Evolutionary conservation across 208 protist genomes (phyloP).

Genomic region (Herpetomonas samuelpessoai): DNA sequence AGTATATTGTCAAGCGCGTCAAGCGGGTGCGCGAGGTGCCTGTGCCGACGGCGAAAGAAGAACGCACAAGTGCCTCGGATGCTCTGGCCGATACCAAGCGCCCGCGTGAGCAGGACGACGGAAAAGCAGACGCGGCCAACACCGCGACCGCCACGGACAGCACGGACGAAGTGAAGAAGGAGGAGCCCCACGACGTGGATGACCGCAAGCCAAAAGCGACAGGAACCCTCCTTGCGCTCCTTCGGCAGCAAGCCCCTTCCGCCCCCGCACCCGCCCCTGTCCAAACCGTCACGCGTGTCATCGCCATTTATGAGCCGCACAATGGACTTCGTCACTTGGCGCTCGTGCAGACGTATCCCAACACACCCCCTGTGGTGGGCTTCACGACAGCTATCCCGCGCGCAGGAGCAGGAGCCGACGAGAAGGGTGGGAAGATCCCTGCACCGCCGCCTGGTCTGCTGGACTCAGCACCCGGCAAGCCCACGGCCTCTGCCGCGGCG

Average conservation of each 20-base stretch:
- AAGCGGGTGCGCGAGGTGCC: slow-evolving; percentile 23
- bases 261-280: neutral
- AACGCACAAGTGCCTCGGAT: too few species aligned
- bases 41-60: slow-evolving; percentile 7
- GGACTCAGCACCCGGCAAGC: neutral
- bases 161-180: slow-evolving; percentile 11
- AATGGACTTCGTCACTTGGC: slow-evolving; percentile 41
- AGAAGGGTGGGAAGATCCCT: neutral
- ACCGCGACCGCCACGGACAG: neutral
- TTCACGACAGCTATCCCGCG: slow-evolving; percentile 38
- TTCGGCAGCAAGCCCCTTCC: slow-evolving; percentile 2
- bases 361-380: slow-evolving; percentile 60
- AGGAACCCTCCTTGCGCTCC: neutral
- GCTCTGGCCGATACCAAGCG: slow-evolving; percentile 14
- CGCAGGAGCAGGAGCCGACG: neutral
- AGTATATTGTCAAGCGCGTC: slow-evolving; percentile 69
- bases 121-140: neutral
- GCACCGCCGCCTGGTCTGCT: neutral
- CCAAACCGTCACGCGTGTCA: slow-evolving; percentile 28
- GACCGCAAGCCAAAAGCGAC: neutral
- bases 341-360: slow-evolving; percentile 62
- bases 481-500: slow-evolving; percentile 11
- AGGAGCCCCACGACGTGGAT: slow-evolving; percentile 11
- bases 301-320: slow-evolving; percentile 66
- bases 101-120: slow-evolving; percentile 9